Conservation (phyloP, 768 basidiomycete species). For the Chiua virens region DNA sequence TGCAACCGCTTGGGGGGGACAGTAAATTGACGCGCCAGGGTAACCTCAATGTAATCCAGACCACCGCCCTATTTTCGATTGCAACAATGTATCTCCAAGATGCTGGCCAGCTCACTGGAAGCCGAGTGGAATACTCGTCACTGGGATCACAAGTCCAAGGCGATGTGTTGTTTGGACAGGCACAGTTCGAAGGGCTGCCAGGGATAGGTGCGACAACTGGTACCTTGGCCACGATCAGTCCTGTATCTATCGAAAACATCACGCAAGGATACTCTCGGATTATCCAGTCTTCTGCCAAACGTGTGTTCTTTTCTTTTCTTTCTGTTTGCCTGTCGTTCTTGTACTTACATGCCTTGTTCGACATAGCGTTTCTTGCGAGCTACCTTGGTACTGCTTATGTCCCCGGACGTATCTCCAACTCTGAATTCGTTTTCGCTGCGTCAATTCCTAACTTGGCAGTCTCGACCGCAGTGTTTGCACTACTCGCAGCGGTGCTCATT, state of each 20-base stretch:
- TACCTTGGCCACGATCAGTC: conserved; percentile 1
- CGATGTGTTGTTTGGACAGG: conserved; percentile 21
- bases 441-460: conserved; percentile 28
- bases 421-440: conserved; percentile 22
- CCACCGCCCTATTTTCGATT: conserved; percentile 22
- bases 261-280: conserved; percentile 19
- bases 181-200: conserved; percentile 13
- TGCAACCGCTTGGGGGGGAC: conserved; percentile 17
- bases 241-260: conserved; percentile 13
- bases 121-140: not conserved
- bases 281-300: conserved; percentile 20
- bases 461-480: conserved; percentile 22
- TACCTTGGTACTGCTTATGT: conserved; percentile 28
- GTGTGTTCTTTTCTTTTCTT: conserved; percentile 2
- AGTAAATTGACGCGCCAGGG: conserved; percentile 16
- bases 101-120: conserved; percentile 1
- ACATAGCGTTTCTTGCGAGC: conserved; percentile 9
- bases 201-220: not conserved
- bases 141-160: conserved; percentile 20
- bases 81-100: conserved; percentile 6
- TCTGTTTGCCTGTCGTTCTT: too few relatives aligned
- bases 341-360: too few relatives aligned
- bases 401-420: conserved; percentile 22
- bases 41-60: conserved; percentile 24
- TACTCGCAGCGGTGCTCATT: conserved; percentile 22